Base-by-base conservation (phyloP, 495 filamentous ascomycete species). In the Hyphodiscus hymeniophilus region DNA sequence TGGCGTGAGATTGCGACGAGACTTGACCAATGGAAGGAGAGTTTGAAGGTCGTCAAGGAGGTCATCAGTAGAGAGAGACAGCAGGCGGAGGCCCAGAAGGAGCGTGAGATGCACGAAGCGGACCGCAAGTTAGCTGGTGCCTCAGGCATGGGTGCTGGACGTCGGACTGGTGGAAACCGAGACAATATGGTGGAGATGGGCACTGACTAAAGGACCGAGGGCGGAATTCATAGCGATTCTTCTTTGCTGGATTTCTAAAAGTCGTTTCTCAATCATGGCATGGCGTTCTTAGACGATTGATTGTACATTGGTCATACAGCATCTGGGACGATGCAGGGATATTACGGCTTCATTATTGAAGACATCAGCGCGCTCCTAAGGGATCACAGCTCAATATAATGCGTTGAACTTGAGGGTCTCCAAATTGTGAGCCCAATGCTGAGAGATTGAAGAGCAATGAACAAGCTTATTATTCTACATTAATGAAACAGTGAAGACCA, bases 1-100 rank as follows among this genome's bases (percentile, higher is more conserved):
- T 99, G 94, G 94, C 79, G 82, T 42, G 89, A 97, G 72, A 81
- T 99, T 17, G 87, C 86, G 55, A 81, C 80, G 26, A 76, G 89
- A 33, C 67, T 99, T 58, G 89, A 95, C 66, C 85, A 84, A 59
- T 97, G 89, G 90, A 83, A 85, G 69, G 69, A 73, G 38, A 85
- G 84, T 48, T 66, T 97, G 52, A 74, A 76, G 57, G 75, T 75
- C 36, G 89, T 98, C 18, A 66, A 91, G 52, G 72, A 64, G 38
- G 82, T 89, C 16, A 75, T 99, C 26, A 80, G 79, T 60, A 69
- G 71, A 51, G 88, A 91, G 64, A 84, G 90, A 68, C 76, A 85
- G 57, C 77, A 82, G 23, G 76, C 73, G 17, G 66, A 79, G 26
- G 55, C 59, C 11, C 70, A 79, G 64, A 75, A 75, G 59, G 78